Evolutionary conservation across 495 filamentous ascomycete species (phyloP), one percentile per base, ranked within the genome.

Genomic region (Trichoderma virens): DNA sequence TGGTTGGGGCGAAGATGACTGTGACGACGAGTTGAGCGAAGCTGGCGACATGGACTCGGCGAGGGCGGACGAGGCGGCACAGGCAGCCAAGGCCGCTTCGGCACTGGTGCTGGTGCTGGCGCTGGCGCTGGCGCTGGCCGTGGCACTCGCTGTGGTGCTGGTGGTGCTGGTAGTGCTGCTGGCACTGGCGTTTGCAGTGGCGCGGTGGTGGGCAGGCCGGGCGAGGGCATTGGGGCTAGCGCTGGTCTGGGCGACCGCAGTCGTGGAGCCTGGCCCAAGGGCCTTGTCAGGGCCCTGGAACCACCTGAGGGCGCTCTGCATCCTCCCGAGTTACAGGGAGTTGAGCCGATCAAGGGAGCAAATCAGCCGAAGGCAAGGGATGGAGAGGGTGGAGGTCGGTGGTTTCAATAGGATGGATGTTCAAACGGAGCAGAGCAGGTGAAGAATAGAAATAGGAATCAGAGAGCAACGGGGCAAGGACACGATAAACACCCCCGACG

Each of bases 1-100:
- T 65, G 79, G 79, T 68, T 80, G 70, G 67, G 72, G 72, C 68
- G 72, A 74, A 30, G 72, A 70, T 38, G 72, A 72, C 59, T 67
- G 72, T 23, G 72, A 73, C 51, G 70, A 68, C 27, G 72, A 74
- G 61, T 30, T 47, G 39, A 47, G 47, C 23, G 61, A 63, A n/a
- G 41, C 41, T 43, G 61, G 61, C 61, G 61, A 63, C 34, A 35
- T 35, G 34, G 34, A 35, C 31, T 30, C 39, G 61, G 61, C 34
- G 20, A 28, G 61, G 27, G 14, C 20, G 32, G 61, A n/a, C 32
- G 61, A 43, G 32, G 32, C 25, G 61, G 61, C 61, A 56, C 51
- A 56, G 51, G 51, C 51, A 56, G 51, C 23, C 51, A 56, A n/a
- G 16, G 23, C 23, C 7, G 1, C 7, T 16, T 25, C 25, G 51